phyloP scores from a whole-genome alignment of 163 green algal genomes.

The Trebouxiophyceae sp. region DNA sequence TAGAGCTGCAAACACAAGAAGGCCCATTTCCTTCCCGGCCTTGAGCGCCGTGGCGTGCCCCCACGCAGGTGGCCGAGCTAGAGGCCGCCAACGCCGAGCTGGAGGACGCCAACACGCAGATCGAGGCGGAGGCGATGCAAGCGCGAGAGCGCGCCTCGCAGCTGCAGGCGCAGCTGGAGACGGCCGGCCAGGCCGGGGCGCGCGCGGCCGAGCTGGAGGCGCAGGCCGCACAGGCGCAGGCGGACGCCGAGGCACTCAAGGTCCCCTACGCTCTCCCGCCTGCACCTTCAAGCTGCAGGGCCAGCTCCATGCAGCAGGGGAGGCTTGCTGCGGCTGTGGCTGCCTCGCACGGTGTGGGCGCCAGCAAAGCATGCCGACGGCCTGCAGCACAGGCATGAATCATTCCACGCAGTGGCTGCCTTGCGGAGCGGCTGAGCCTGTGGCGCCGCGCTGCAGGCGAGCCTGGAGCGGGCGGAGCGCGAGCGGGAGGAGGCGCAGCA shows the following conservation, averaged over 20 bases:
- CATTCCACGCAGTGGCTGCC: too few relatives aligned
- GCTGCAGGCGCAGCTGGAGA: constrained; percentile 5
- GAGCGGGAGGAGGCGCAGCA: neutral
- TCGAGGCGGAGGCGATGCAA: constrained; percentile 1
- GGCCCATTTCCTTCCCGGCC: too few relatives aligned
- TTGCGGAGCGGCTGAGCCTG: too few relatives aligned
- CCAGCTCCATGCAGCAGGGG: too few relatives aligned
- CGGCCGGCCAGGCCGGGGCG: neutral
- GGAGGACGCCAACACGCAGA: constrained; percentile 4
- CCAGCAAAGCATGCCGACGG: too few relatives aligned
- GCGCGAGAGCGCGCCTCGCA: neutral
- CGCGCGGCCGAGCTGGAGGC: neutral
- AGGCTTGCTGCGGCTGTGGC: too few relatives aligned
- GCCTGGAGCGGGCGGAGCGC: neutral
- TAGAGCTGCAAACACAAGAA: too few relatives aligned
- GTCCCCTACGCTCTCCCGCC: neutral
- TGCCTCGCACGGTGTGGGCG: too few relatives aligned
- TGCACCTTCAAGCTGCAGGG: too few relatives aligned
- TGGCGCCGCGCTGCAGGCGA: neutral
- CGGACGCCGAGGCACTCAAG: neutral
- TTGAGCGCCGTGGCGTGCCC: too few relatives aligned
- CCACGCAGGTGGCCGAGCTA: constrained; percentile 15
- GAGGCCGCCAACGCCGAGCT: constrained; percentile 7
- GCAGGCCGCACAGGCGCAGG: neutral
- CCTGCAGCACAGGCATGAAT: too few relatives aligned